Conservation (phyloP, 192 early-diverging fungal genomes). For the Backusella morwellensis region DNA sequence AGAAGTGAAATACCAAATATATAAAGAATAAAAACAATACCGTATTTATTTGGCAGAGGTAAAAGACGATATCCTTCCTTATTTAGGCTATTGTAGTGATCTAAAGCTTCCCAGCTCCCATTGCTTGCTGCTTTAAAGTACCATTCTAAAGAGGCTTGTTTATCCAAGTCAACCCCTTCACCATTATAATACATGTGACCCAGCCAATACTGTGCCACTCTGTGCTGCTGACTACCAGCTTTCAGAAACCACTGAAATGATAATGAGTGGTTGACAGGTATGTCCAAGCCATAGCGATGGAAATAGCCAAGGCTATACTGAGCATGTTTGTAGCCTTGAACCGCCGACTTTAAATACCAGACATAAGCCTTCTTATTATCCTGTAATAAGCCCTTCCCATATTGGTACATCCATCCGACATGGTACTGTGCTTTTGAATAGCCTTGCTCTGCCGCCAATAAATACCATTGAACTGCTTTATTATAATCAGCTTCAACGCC, state of each 20-base stretch:
- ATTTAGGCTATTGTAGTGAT: neutral
- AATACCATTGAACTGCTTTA: neutral
- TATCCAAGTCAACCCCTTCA: neutral
- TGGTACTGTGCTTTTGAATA: constrained; percentile 12
- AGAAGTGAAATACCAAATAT: neutral
- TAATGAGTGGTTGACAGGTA: neutral
- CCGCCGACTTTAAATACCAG: neutral
- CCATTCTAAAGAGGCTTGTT: neutral
- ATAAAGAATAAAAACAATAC: neutral
- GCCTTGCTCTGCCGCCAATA: neutral
- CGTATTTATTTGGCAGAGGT: neutral
- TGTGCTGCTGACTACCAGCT: neutral
- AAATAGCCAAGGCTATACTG: neutral
- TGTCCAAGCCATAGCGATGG: neutral
- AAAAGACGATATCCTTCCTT: neutral
- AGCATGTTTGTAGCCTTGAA: neutral
- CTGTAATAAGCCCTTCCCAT: neutral
- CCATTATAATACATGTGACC: neutral
- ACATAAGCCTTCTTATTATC: neutral
- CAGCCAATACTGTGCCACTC: neutral
- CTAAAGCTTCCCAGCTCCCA: neutral
- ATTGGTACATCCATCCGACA: constrained; percentile 1
- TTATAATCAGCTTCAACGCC: neutral
- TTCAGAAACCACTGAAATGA: neutral
- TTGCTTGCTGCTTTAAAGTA: neutral